Evolutionary conservation across 176 grass and related monocot species (phyloP).

Genomic region (Oryza australiensis): DNA sequence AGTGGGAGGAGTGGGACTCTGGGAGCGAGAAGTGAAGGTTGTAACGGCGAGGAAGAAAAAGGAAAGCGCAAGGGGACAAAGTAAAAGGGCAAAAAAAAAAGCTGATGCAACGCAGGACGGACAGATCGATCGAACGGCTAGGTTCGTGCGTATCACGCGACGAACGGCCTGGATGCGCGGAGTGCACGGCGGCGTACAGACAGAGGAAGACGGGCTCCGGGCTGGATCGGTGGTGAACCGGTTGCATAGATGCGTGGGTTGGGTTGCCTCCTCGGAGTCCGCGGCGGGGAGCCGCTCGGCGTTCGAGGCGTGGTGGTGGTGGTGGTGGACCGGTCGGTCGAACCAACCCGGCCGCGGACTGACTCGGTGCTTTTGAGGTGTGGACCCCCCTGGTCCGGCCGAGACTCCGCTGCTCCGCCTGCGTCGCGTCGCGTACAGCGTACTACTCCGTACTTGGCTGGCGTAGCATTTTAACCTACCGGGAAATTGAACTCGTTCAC

Average conservation of each 20-base stretch:
- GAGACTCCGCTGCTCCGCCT: neutral
- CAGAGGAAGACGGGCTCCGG: neutral
- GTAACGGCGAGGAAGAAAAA: neutral
- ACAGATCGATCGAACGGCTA: constrained; percentile 39
- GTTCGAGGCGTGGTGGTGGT: constrained; percentile 29
- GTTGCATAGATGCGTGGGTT: constrained; percentile 21
- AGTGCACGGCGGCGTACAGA: neutral
- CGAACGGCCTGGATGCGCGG: constrained; percentile 11
- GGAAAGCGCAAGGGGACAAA: neutral
- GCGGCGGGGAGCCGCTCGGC: neutral
- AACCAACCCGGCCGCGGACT: neutral
- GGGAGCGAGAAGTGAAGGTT: neutral
- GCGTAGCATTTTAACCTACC: too few relatives aligned
- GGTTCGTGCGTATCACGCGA: neutral
- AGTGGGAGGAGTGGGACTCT: neutral
- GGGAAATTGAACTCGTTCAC: neutral
- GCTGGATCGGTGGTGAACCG: constrained; percentile 6
- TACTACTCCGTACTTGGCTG: too few relatives aligned
- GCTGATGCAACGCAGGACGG: neutral
- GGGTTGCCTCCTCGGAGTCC: constrained; percentile 33
- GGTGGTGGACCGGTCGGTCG: neutral
- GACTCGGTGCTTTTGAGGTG: constrained; percentile 44
- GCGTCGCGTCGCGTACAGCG: too few relatives aligned
- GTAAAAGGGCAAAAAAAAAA: neutral
- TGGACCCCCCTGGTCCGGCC: neutral